These are phyloP conservation scores for Calonectria hawksworthii DNA, from an alignment of 2,329 filamentous ascomycete species.

Conservation along the genomic window DNA sequence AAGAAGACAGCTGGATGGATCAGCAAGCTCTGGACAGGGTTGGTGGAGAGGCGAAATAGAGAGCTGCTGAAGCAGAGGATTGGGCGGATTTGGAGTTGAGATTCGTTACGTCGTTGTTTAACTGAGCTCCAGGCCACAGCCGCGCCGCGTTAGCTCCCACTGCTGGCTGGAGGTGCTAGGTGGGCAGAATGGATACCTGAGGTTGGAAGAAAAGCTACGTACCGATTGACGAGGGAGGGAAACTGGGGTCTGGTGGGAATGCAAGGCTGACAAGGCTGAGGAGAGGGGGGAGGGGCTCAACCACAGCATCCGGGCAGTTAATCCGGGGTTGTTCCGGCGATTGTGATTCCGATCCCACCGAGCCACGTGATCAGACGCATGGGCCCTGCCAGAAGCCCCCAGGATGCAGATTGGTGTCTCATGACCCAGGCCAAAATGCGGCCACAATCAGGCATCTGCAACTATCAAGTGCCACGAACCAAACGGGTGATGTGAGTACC, in stretches of 20 bases:
- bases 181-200: conserved; percentile 40
- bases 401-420: conserved; percentile 16
- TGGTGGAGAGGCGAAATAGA: conserved; percentile 9
- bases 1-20: conserved; percentile 17
- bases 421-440: conserved; percentile 23
- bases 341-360: background rate
- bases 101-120: conserved; percentile 34
- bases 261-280: conserved; percentile 11
- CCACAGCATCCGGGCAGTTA: background rate
- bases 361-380: background rate
- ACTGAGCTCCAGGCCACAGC: conserved; percentile 61
- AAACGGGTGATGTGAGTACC: background rate
- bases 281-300: background rate
- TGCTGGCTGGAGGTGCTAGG: conserved; percentile 34
- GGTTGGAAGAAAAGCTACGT: conserved; percentile 22
- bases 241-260: background rate
- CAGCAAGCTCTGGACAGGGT: conserved; percentile 15
- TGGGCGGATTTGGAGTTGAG: conserved; percentile 36
- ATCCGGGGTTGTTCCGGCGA: conserved; percentile 2
- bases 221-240: conserved; percentile 15
- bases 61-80: conserved; percentile 29
- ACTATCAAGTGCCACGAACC: conserved; percentile 13
- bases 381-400: conserved; percentile 5
- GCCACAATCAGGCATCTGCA: conserved; percentile 25
- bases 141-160: conserved; percentile 53